These are phyloP conservation scores for Pterocarpus santalinus DNA, from an alignment of 306 rosid genomes.

Conservation along the genomic window DNA sequence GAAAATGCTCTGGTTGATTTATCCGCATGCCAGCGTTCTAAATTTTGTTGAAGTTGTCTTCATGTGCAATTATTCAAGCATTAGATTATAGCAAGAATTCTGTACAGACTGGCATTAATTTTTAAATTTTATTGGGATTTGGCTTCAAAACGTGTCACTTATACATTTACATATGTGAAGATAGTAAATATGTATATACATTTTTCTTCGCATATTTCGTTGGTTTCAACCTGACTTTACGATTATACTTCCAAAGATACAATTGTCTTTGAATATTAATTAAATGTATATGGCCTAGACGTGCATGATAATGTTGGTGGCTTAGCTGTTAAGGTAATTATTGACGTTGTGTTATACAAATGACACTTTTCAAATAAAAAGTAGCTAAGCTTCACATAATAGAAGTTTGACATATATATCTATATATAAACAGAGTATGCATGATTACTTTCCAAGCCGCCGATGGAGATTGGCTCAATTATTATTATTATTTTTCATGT, in stretches of 20 bases:
- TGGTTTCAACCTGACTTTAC: background rate
- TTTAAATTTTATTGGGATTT: conserved; percentile 17
- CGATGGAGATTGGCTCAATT: no score
- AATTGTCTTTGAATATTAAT: background rate
- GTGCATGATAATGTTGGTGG: no score
- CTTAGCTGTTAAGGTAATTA: background rate
- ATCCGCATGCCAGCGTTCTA: background rate
- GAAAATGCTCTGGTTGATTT: conserved; percentile 6
- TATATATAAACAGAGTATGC: background rate
- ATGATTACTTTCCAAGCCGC: background rate
- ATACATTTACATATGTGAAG: background rate
- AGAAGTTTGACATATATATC: no score
- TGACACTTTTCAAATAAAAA: no score
- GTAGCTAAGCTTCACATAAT: no score
- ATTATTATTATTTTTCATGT: no score
- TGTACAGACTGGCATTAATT: conserved; percentile 41
- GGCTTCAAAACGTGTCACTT: conserved; percentile 8
- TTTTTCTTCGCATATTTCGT: conserved; percentile 7
- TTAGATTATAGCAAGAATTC: conserved; percentile 25
- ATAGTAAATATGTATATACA: background rate
- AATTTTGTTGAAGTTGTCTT: conserved; percentile 32
- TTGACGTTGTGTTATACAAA: background rate
- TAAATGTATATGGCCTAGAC: background rate
- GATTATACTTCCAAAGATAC: background rate
- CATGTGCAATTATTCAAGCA: conserved; percentile 35